Percentiles rank a stretch among this genome's conserved stretches.
These are phyloP conservation scores for Casaregolazyma suthepensis DNA, from an alignment of 1,139 yeast species.

Conservation along the genomic window DNA sequence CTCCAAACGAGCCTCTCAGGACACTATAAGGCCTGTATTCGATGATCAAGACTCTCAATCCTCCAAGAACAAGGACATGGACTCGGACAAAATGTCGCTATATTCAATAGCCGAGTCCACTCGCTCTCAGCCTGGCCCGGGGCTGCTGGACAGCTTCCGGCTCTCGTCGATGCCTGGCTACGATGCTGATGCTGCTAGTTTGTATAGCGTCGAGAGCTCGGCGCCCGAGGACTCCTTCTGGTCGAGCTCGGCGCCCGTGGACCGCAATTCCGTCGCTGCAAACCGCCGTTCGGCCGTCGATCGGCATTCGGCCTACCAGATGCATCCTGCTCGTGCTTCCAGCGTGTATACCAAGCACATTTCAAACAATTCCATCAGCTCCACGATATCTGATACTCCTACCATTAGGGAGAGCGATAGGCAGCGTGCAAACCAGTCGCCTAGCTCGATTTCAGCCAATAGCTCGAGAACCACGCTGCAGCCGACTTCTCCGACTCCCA, in stretches of 20 bases:
- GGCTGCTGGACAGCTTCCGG: conserved; percentile 28
- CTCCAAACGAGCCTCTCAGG: neutral
- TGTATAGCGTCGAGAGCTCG: conserved; percentile 5
- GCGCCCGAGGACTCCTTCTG: neutral
- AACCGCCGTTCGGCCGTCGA: neutral
- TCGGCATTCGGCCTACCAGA: neutral
- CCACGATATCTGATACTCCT: neutral
- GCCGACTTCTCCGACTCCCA: conserved; percentile 3
- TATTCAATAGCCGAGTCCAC: neutral
- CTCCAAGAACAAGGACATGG: neutral
- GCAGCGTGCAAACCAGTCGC: neutral
- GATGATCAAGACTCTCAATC: neutral
- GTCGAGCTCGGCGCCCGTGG: neutral
- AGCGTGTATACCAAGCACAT: neutral
- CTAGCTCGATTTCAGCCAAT: neutral
- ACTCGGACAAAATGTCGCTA: neutral
- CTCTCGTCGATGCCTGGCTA: conserved; percentile 17
- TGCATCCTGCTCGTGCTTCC: neutral
- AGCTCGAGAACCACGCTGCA: neutral
- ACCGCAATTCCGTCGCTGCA: neutral
- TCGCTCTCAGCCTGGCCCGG: conserved; percentile 17
- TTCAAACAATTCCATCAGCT: neutral
- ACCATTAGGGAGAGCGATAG: neutral
- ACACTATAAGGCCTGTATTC: neutral
- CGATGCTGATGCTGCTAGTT: conserved; percentile 9